Base-by-base conservation (phyloP, 805 yeast species). In the Saturnispora gosingensis region DNA sequence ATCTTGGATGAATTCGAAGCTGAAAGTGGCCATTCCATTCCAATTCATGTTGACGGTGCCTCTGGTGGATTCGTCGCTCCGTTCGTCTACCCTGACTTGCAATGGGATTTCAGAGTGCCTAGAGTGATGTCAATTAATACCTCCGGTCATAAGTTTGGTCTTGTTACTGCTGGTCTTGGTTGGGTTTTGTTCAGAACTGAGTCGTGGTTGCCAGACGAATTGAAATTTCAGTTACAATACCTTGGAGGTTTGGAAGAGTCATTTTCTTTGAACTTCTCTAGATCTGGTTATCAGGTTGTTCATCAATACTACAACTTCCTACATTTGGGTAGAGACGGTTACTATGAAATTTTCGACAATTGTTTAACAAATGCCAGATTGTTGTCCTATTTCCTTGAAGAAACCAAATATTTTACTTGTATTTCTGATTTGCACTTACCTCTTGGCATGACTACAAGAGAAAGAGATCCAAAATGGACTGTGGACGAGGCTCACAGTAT, bases 11-110 rank as follows among this genome's bases (percentile, higher is more conserved):
- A 82, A 51, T 75, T 78, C 58, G 83, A 90, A 64, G 68, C 69
- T 54, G 82, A 83, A 58, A 81, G 76, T 3, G 95, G 95, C 6
- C 53, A 69, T 53, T 76, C 76, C 60, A 73, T 89, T 53, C 88
- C 93, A 45, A 88, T 89, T 62, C 97, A 89, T 64, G 93, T 90
- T 27, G 97, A 89, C 66, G 97, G 93, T 58, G 97, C 97, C 2
- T 80, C 88, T 20, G 97, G 97, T 53, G 97, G 85, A 1, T 80
- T 89, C 63, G 77, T 89, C 43, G 96, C 96, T 2, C 96, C 97
- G 18, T 85, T 89, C 62, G 67, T 80, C 28, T 83, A 75, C 63
- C 95, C 95, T 4, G 77, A 83, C 16, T 73, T 82, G 55, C 77
- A 74, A 58, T 89, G 97, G 97, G 96, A 88, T 66, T 90, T 89